Evolutionary conservation across 345 rosid genomes (phyloP), one percentile per base, ranked within the genome.

Genomic region (Acer campestre): DNA sequence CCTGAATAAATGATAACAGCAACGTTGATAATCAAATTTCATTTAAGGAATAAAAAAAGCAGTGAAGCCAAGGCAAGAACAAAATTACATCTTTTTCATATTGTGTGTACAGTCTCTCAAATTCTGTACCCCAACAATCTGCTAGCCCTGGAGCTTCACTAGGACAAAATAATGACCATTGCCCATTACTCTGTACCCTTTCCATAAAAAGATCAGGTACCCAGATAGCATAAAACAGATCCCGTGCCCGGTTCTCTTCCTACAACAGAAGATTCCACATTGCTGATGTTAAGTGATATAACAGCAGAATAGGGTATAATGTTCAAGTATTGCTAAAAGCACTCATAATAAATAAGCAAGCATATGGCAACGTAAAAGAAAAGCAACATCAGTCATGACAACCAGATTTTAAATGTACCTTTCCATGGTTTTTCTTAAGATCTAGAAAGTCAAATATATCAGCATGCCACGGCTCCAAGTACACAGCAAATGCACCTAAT

Each of bases 121-220:
- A 94, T 69, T 94, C 92, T 20, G 79, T 84, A 40, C 98, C 98
- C 97, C 97, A 94, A 51, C 93, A 83, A 85, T 94, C 98, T 65
- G 88, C 94, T 84, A 94, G 76, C 44, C 98, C 95, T 0, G 94
- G 91, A 80, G 98, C 89, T 79, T 94, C 97, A 74, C 69, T 91
- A 22, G 97, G 98, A 70, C 97, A 94, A 84, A 94, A 92, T 46
- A 94, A 80, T 53, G 98, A 91, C 98, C 98, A 94, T 11, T 58
- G 63, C 13, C 88, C 96, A 83, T 90, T 82, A 73, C 82, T 83
- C 70, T 88, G 94, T 64, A 94, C 96, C 76, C 97, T 90, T 80
- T 94, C 87, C 98, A 94, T 94, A 75, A 94, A 94, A 3, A 94
- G 91, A 90, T 94, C 96, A 74, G 96, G 98, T 7, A 94, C 87